Conservation (phyloP, 1,284 basidiomycete genomes). For the Ustilago hordei region DNA sequence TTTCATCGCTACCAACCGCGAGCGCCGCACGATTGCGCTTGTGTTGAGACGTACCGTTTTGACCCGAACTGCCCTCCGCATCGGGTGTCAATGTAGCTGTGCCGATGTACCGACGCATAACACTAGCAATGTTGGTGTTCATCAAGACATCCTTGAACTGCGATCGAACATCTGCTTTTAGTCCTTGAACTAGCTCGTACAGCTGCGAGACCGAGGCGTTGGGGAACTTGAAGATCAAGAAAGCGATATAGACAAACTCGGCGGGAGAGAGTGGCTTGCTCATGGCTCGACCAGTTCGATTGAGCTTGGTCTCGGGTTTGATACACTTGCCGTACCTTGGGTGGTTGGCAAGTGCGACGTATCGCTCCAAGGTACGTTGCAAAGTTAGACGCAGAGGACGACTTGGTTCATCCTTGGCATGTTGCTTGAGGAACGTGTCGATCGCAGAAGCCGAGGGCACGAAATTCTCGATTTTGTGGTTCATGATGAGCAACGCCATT, state of each 20-base stretch:
- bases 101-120: slow-evolving; percentile 42
- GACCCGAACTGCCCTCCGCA: slow-evolving; percentile 1
- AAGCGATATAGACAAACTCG: slow-evolving; percentile 52
- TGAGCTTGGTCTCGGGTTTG: slow-evolving; percentile 38
- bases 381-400: slow-evolving; percentile 15
- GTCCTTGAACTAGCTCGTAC: slow-evolving; percentile 31
- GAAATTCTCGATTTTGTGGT: slow-evolving; percentile 11
- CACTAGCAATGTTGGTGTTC: slow-evolving; percentile 28
- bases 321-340: slow-evolving; percentile 37
- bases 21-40: slow-evolving; percentile 13
- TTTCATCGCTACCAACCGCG: slow-evolving; percentile 16
- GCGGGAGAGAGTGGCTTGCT: slow-evolving; percentile 47
- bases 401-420: slow-evolving; percentile 21
- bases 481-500: slow-evolving; percentile 44
- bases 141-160: slow-evolving; percentile 51
- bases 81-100: slow-evolving; percentile 10
- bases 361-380: slow-evolving; percentile 36
- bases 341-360: slow-evolving; percentile 46
- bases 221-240: slow-evolving; percentile 44
- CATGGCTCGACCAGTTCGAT: slow-evolving; percentile 8
- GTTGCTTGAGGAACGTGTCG: slow-evolving; percentile 37
- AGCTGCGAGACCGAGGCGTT: slow-evolving; percentile 32
- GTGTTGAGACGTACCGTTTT: slow-evolving; percentile 8
- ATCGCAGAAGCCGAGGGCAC: slow-evolving; percentile 31
- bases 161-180: slow-evolving; percentile 46